Evolutionary conservation across 768 basidiomycete genomes (phyloP).

Genomic region (Lentinula guzmanii): DNA sequence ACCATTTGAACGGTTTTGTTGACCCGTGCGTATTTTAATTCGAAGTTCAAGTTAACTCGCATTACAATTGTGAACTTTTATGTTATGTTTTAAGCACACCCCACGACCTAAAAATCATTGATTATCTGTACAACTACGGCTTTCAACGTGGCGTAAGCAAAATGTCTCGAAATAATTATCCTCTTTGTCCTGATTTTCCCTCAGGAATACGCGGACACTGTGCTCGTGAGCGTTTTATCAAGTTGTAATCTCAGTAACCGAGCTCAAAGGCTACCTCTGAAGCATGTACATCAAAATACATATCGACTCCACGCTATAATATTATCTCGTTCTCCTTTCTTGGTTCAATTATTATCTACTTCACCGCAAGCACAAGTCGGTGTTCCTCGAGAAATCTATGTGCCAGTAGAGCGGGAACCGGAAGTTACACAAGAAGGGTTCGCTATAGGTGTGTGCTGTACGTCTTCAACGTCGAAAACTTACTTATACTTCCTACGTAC

Average conservation of each 20-base stretch:
- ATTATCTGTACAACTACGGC: constrained; percentile 72
- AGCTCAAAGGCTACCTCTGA: constrained; percentile 5
- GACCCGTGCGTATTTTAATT: not conserved
- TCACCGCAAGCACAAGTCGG: constrained; percentile 48
- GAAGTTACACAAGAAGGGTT: constrained; percentile 85
- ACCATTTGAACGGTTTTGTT: constrained; percentile 1
- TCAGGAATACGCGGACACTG: constrained; percentile 79
- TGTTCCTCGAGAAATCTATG: constrained; percentile 64
- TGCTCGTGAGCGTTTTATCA: constrained; percentile 47
- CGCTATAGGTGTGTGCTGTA: constrained; percentile 52
- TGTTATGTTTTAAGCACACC: constrained; percentile 40
- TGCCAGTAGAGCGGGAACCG: constrained; percentile 72
- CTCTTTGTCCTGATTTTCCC: not conserved
- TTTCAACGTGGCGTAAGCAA: constrained; percentile 76
- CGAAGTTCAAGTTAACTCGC: not conserved
- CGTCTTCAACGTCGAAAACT: constrained; percentile 7
- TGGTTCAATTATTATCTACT: constrained; percentile 84
- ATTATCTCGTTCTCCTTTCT: constrained; percentile 80
- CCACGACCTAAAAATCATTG: constrained; percentile 74
- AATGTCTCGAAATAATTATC: not conserved
- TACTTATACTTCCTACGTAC: constrained; percentile 13
- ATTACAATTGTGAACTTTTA: not conserved
- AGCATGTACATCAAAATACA: constrained; percentile 71
- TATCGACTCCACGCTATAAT: constrained; percentile 83
- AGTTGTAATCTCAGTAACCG: not conserved